Evolutionary conservation across 768 basidiomycete genomes (phyloP).

Genomic region (Agrocybe pediades): DNA sequence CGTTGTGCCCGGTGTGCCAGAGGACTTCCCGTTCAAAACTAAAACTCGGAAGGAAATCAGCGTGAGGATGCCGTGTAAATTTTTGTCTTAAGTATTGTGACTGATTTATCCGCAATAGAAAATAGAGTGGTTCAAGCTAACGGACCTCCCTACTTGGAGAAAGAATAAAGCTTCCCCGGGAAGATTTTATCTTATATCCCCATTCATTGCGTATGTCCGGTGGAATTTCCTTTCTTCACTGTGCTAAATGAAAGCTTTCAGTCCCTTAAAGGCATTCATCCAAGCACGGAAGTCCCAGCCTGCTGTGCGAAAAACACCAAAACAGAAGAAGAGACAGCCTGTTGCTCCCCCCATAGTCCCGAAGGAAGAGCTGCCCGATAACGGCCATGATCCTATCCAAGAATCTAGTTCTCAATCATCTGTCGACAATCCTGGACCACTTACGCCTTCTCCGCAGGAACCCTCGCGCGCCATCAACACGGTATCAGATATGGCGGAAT

Average conservation of each 20-base stretch:
- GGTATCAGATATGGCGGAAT: constrained; percentile 28
- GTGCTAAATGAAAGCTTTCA: constrained; percentile 24
- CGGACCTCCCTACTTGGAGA: constrained; percentile 93
- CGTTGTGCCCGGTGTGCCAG: constrained; percentile 85
- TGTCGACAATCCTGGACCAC: constrained; percentile 59
- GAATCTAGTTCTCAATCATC: constrained; percentile 73
- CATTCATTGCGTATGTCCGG: constrained; percentile 78
- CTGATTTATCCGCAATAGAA: constrained; percentile 53
- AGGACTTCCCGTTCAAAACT: constrained; percentile 88
- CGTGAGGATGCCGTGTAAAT: constrained; percentile 47
- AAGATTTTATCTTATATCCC: constrained; percentile 94
- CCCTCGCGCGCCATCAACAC: constrained; percentile 39
- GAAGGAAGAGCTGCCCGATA: constrained; percentile 7
- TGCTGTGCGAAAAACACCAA: constrained; percentile 29
- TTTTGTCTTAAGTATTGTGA: constrained; percentile 4
- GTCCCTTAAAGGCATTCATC: constrained; percentile 69
- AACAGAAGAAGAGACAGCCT: constrained; percentile 18
- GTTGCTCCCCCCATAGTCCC: constrained; percentile 2
- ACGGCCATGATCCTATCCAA: constrained; percentile 38
- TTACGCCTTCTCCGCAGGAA: constrained; percentile 65
- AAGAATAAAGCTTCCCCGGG: constrained; percentile 59
- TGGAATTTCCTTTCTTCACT: neutral
- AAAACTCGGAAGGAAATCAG: constrained; percentile 98
- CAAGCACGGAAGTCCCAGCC: constrained; percentile 60
- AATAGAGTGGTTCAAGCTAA: constrained; percentile 93